phyloP scores from a whole-genome alignment of 805 yeast species.

The Metschnikowia colocasiae region DNA sequence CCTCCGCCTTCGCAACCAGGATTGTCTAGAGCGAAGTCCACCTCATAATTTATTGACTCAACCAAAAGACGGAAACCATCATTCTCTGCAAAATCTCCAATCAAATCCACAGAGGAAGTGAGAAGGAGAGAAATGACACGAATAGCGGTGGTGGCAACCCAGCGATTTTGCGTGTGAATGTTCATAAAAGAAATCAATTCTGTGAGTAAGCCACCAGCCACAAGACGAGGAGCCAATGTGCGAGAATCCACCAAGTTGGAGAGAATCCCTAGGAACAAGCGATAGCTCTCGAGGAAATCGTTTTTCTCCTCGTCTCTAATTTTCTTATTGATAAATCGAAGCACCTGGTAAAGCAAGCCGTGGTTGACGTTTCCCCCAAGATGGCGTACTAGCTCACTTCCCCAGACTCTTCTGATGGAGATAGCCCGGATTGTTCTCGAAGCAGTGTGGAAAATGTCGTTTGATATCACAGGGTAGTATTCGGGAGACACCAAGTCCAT shows the following conservation, averaged over 20 bases:
- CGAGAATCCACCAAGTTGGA: conserved; percentile 59
- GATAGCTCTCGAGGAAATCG: conserved; percentile 41
- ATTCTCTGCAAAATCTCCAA: conserved; percentile 60
- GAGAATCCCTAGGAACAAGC: conserved; percentile 56
- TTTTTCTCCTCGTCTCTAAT: conserved; percentile 39
- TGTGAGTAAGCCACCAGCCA: conserved; percentile 72
- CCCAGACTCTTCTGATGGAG: conserved; percentile 63
- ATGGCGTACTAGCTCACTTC: conserved; percentile 71
- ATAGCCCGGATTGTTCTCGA: conserved; percentile 66
- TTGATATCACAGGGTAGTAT: conserved; percentile 42
- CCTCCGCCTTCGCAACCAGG: conserved; percentile 59
- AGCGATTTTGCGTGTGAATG: conserved; percentile 46
- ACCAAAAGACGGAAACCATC: conserved; percentile 66
- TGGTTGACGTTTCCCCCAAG: conserved; percentile 85
- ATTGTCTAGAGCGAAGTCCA: conserved; percentile 56
- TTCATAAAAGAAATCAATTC: conserved; percentile 61
- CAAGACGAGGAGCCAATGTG: conserved; percentile 51
- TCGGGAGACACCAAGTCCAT: conserved; percentile 74
- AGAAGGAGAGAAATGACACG: conserved; percentile 51
- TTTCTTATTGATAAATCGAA: conserved; percentile 58
- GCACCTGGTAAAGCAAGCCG: conserved; percentile 71
- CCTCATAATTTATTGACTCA: conserved; percentile 58
- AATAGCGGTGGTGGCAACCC: conserved; percentile 61
- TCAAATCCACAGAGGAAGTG: conserved; percentile 43
- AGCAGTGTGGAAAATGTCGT: conserved; percentile 55